These are phyloP conservation scores for Alternaria infectoria DNA, from an alignment of 2,329 filamentous ascomycete genomes.

Conservation along the genomic window DNA sequence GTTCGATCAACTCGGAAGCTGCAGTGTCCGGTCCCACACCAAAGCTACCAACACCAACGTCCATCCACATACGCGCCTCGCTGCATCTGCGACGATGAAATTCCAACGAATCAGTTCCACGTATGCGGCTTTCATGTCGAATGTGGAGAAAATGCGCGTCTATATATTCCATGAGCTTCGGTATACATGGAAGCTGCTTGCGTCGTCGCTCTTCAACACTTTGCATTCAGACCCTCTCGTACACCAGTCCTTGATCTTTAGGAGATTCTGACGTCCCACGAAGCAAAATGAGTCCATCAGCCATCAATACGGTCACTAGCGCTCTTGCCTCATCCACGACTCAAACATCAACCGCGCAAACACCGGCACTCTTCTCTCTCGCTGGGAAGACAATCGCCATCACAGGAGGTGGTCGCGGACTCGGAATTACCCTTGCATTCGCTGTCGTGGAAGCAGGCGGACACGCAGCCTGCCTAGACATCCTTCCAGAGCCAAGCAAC, in stretches of 20 bases:
- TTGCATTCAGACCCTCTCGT: background rate
- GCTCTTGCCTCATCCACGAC: background rate
- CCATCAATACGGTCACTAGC: background rate
- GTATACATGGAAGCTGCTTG: background rate
- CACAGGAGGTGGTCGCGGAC: slow-evolving; percentile 59
- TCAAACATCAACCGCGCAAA: background rate
- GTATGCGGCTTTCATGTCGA: background rate
- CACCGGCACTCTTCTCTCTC: slow-evolving; percentile 9
- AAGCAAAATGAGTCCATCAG: slow-evolving; percentile 1
- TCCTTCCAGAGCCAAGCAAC: slow-evolving; percentile 48
- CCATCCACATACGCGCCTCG: background rate
- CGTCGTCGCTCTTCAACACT: background rate
- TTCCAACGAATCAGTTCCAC: background rate
- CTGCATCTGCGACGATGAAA: background rate
- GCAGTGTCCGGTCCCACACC: background rate
- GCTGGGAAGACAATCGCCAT: slow-evolving; percentile 53
- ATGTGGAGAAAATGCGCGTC: background rate
- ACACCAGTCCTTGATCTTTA: background rate
- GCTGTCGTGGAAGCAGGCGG: slow-evolving; percentile 59
- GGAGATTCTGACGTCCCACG: background rate
- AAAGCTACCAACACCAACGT: background rate
- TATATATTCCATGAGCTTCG: background rate
- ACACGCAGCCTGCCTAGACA: slow-evolving; percentile 58
- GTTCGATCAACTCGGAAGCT: background rate
- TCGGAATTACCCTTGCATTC: slow-evolving; percentile 58